Conservation (phyloP, 2,329 filamentous ascomycete genomes). For the Chaetothyriales sp. region DNA sequence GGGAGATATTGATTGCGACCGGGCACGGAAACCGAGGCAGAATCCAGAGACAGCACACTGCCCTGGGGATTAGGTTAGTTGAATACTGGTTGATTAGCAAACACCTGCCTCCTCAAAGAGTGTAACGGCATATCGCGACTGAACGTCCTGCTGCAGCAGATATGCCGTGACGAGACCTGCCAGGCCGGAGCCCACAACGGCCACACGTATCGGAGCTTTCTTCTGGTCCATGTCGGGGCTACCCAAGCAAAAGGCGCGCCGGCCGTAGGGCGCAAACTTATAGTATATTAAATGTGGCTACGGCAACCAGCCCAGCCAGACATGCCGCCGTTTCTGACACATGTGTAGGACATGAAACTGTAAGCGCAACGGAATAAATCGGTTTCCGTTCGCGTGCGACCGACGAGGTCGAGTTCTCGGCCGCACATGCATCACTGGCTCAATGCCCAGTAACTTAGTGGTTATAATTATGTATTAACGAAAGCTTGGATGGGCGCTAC, state of each 20-base stretch:
- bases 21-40: neutral
- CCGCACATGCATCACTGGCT: no score
- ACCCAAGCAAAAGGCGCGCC: constrained; percentile 2
- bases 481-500: no score
- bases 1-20: neutral
- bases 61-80: neutral
- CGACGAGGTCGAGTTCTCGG: no score
- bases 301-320: no score
- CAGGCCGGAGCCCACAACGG: constrained; percentile 22
- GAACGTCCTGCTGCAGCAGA: constrained; percentile 12
- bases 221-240: constrained; percentile 11
- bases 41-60: neutral
- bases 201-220: constrained; percentile 6
- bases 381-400: no score
- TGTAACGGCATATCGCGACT: neutral
- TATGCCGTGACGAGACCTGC: constrained; percentile 22
- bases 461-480: no score
- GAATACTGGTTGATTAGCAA: neutral
- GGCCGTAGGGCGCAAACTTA: no score
- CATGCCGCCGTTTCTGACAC: no score
- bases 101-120: neutral
- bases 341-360: no score
- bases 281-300: no score
- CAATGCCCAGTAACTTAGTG: no score
- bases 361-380: no score